Evolutionary conservation across 306 rosid species (phyloP).

Genomic region (Prunus fruticosa): DNA sequence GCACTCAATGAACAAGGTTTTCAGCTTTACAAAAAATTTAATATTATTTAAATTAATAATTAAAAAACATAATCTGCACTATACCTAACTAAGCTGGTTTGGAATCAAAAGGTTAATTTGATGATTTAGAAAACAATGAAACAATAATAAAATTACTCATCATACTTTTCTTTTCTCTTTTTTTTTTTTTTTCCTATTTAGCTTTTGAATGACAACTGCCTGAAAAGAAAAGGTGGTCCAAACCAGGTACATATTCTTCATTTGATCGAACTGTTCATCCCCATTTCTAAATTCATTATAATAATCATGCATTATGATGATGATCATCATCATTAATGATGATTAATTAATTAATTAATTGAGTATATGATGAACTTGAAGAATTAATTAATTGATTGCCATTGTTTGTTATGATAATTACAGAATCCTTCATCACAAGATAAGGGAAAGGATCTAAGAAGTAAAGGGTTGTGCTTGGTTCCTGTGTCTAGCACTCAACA

Average conservation of each 20-base stretch:
- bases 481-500: constrained; percentile 75
- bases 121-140: background rate
- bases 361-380: background rate
- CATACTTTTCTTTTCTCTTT: background rate
- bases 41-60: background rate
- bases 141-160: constrained; percentile 11
- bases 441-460: constrained; percentile 54
- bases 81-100: constrained; percentile 15
- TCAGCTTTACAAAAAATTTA: constrained; percentile 30
- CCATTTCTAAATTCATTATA: background rate
- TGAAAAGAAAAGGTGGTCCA: constrained; percentile 35
- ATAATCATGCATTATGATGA: constrained; percentile 10
- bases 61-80: background rate
- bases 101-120: constrained; percentile 19
- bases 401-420: background rate
- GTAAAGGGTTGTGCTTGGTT: constrained; percentile 83
- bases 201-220: constrained; percentile 38
- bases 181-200: constrained; percentile 1
- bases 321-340: constrained; percentile 19
- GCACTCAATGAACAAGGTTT: constrained; percentile 36
- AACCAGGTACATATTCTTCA: constrained; percentile 22
- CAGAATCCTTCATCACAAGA: constrained; percentile 34
- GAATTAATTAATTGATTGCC: background rate
- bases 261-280: constrained; percentile 3
- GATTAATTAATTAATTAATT: too few relatives aligned